A percentile compares a stretch with the other conserved stretches of the same genome.
These are phyloP conservation scores for Chloris gayana DNA, from an alignment of 176 grass and related monocot genomes.

Conservation along the genomic window DNA sequence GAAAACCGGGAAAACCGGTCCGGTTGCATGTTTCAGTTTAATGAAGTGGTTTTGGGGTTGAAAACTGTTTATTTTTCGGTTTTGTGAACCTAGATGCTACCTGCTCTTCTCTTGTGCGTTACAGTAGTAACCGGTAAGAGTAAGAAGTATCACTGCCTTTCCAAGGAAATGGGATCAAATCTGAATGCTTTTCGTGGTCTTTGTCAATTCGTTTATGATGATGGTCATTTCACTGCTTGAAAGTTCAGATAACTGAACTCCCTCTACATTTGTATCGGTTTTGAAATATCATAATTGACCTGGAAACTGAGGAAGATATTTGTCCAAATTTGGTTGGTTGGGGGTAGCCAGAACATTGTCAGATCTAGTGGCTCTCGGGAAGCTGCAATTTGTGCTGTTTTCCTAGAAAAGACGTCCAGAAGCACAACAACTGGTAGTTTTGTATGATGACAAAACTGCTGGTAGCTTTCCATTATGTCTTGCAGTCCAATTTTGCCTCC, in stretches of 20 bases:
- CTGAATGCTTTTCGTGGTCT: background rate
- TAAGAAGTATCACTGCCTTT: background rate
- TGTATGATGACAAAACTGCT: constrained; percentile 21
- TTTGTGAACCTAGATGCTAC: no score
- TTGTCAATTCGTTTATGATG: background rate
- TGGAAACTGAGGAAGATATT: background rate
- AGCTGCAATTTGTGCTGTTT: background rate
- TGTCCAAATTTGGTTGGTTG: constrained; percentile 14
- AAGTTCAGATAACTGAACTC: background rate
- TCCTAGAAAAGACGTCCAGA: constrained; percentile 16
- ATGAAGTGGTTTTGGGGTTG: no score
- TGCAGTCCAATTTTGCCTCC: constrained; percentile 33
- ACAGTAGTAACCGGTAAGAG: background rate
- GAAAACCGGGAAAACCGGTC: no score
- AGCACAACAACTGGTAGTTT: constrained; percentile 19
- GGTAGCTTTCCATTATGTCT: constrained; percentile 41
- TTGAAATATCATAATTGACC: background rate
- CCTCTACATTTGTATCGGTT: background rate
- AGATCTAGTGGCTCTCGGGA: constrained; percentile 22
- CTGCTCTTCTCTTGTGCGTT: background rate
- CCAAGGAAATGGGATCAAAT: background rate
- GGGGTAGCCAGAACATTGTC: constrained; percentile 17
- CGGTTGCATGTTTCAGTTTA: no score
- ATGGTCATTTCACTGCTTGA: background rate
- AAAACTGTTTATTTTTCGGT: no score